Percentiles rank a stretch among this genome's conserved stretches.
phyloP scores from a whole-genome alignment of 352 stramenopile species.

The Phytophthora nicotianae region DNA sequence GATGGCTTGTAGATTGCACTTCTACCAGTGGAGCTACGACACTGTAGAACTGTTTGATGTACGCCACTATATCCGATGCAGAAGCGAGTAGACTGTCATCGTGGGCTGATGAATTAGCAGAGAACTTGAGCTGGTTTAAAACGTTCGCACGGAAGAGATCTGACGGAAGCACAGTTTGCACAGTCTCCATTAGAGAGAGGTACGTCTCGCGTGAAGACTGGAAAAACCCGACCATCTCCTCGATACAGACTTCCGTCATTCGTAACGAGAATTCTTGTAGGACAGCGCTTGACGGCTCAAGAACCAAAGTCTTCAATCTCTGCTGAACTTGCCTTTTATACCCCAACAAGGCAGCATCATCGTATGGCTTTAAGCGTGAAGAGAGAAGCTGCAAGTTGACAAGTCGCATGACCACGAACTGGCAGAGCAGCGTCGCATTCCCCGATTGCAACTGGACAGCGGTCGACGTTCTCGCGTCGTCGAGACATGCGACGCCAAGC shows the following conservation, averaged over 20 bases:
- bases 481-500: conserved; percentile 29
- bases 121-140: conserved; percentile 4
- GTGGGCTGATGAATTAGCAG: background rate
- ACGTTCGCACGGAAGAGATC: conserved; percentile 33
- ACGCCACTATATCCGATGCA: conserved; percentile 22
- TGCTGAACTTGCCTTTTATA: conserved; percentile 23
- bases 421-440: conserved; percentile 32
- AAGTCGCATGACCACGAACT: conserved; percentile 42
- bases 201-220: conserved; percentile 27
- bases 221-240: conserved; percentile 42
- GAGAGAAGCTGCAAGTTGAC: conserved; percentile 36
- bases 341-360: conserved; percentile 1
- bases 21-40: conserved; percentile 28
- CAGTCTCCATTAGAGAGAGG: conserved; percentile 24
- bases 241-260: conserved; percentile 32
- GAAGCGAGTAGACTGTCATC: conserved; percentile 11
- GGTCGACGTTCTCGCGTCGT: conserved; percentile 7
- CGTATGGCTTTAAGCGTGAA: conserved; percentile 18
- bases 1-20: conserved; percentile 15
- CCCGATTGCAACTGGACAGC: conserved; percentile 8
- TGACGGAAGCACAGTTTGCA: conserved; percentile 36
- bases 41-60: conserved; percentile 40
- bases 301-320: conserved; percentile 10
- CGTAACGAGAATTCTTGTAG: conserved; percentile 28
- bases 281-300: conserved; percentile 5